Base-by-base conservation (phyloP, 2,329 filamentous ascomycete genomes). In the Aspergillus fructus region DNA sequence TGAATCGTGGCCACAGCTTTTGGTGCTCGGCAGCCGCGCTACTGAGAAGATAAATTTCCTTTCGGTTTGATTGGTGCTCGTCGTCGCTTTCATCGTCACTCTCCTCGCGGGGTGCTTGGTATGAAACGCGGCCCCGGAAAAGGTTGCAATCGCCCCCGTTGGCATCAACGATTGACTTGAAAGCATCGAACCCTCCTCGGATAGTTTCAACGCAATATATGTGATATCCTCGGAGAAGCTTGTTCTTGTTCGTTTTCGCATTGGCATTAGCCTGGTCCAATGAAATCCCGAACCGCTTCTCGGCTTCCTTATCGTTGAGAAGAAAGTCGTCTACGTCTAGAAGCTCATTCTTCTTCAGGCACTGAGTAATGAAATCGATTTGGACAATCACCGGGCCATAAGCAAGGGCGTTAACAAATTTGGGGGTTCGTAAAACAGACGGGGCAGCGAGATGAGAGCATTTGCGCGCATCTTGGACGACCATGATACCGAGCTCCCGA, bases 361-460 rank as follows among this genome's bases (percentile, higher is more conserved):
- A 91, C 23, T 84, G 81, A 55, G 93, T 89, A 56, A 99, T 85
- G 72, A 91, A 99, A 8, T 84, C 82, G 0, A 88, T 89, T 46
- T 86, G 87, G 53, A 97, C 83, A 43, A 97, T 84, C 1, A 84
- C 82, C 0, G 92, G 91, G 0, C 90, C 92, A 58, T 86, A 87
- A 17, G 94, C 92, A 27, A 99, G 78, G 12, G 92, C 91, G 60
- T 88, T 89, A 49, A 97, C 87, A 70, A 99, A 99, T 70, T 99
- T 99, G 71, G 91, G 87, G 0, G 94, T 99, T 39, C 94, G 89
- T 34, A 97, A 85, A 60, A 97, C 86, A 42, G 86, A 84, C 1
- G 93, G 94, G 3, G 93, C 93, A 34, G 91, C 92, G 11, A 99
- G 84, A 71, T 96, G 90, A 66, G 93, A 90, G 71, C 91, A 94